Conservation (phyloP, 2,329 filamentous ascomycete species). For the Clarireedia paspali region DNA sequence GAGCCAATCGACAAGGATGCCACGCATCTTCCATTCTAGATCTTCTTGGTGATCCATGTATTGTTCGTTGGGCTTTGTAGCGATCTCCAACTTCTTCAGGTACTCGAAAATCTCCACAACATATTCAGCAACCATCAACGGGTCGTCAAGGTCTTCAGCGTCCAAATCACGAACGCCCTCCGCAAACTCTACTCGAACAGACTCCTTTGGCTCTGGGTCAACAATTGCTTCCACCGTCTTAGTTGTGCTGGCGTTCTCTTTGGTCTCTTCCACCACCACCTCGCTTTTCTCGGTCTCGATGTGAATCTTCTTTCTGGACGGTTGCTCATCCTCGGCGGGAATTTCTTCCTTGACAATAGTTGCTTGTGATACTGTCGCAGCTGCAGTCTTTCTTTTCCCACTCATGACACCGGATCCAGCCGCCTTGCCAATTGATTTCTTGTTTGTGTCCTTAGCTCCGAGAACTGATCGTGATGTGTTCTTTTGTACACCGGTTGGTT, state of each 20-base stretch:
- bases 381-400: conserved; percentile 62
- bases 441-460: conserved; percentile 54
- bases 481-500: conserved; percentile 79
- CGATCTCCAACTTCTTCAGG: conserved; percentile 74
- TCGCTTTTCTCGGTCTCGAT: conserved; percentile 45
- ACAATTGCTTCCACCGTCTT: conserved; percentile 25
- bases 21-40: conserved; percentile 97
- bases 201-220: conserved; percentile 21
- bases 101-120: conserved; percentile 97
- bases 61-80: conserved; percentile 76
- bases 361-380: conserved; percentile 35
- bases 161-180: conserved; percentile 61
- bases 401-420: conserved; percentile 64
- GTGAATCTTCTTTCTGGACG: conserved; percentile 57
- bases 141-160: conserved; percentile 82
- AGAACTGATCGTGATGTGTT: conserved; percentile 51
- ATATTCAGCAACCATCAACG: conserved; percentile 96
- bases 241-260: conserved; percentile 15
- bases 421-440: conserved; percentile 66
- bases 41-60: conserved; percentile 96
- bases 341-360: conserved; percentile 54
- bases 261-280: conserved; percentile 30
- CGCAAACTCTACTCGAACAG: conserved; percentile 23
- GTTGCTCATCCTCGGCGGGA: conserved; percentile 58
- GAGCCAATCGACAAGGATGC: conserved; percentile 95